These are phyloP conservation scores for Yamadazyma buinensis DNA, from an alignment of 1,139 yeast species.

Conservation along the genomic window DNA sequence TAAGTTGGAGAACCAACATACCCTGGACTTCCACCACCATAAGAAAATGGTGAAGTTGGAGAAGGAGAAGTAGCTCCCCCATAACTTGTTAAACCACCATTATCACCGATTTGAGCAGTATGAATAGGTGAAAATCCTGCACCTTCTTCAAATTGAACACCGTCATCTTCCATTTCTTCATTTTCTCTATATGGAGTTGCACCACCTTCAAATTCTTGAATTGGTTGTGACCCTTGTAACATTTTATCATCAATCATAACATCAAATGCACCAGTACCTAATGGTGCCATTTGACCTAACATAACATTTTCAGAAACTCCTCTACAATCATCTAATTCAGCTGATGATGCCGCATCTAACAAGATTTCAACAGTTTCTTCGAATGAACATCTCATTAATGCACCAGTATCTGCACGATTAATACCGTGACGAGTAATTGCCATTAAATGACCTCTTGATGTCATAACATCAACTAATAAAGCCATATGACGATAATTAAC, in stretches of 20 bases:
- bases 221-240: slow-evolving; percentile 61
- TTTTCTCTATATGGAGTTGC: slow-evolving; percentile 86
- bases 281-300: slow-evolving; percentile 97
- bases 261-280: slow-evolving; percentile 98
- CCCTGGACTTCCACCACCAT: slow-evolving; percentile 58
- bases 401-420: slow-evolving; percentile 97
- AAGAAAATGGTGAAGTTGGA: slow-evolving; percentile 56
- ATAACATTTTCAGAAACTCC: slow-evolving; percentile 98
- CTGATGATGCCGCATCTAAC: slow-evolving; percentile 97
- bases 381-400: slow-evolving; percentile 97
- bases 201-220: slow-evolving; percentile 62
- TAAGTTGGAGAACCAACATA: slow-evolving; percentile 51
- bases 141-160: slow-evolving; percentile 73
- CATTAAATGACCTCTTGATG: slow-evolving; percentile 97
- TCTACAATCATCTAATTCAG: slow-evolving; percentile 95
- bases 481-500: slow-evolving; percentile 99
- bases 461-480: slow-evolving; percentile 95
- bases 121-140: slow-evolving; percentile 94
- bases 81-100: slow-evolving; percentile 92
- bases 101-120: slow-evolving; percentile 79
- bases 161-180: slow-evolving; percentile 73
- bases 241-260: slow-evolving; percentile 91
- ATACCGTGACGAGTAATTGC: slow-evolving; percentile 99
- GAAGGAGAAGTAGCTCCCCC: slow-evolving; percentile 60
- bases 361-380: slow-evolving; percentile 98